phyloP scores from a whole-genome alignment of 177 flowering plant genomes.

The Vitis hybrid region DNA sequence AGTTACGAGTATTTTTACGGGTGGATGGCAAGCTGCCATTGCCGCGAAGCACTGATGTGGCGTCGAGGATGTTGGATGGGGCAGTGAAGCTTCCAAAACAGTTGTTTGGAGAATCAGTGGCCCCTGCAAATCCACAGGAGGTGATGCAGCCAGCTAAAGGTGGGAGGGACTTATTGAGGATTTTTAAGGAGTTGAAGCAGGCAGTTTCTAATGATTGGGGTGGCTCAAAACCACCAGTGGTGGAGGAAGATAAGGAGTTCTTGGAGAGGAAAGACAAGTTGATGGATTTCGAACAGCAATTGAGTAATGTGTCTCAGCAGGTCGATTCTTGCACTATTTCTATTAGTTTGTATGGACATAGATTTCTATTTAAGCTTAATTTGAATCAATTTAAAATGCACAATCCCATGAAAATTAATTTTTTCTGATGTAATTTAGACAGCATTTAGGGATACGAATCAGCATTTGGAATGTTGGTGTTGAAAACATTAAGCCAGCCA shows the following conservation, averaged over 20 bases:
- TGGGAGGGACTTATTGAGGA: constrained; percentile 87
- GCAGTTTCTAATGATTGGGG: constrained; percentile 91
- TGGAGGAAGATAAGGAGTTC: constrained; percentile 94
- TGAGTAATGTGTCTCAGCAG: constrained; percentile 80
- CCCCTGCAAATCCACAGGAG: constrained; percentile 46
- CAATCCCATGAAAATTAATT: too few species aligned
- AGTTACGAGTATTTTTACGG: constrained; percentile 74
- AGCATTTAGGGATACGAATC: too few species aligned
- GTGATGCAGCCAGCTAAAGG: constrained; percentile 89
- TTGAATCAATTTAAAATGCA: too few species aligned
- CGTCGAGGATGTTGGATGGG: constrained; percentile 93
- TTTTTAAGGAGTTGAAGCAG: constrained; percentile 91
- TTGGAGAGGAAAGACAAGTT: constrained; percentile 83
- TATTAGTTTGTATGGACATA: background rate
- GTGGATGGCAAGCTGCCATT: constrained; percentile 79
- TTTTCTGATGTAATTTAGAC: too few species aligned
- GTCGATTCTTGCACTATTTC: constrained; percentile 27
- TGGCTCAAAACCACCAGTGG: constrained; percentile 56
- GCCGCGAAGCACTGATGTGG: constrained; percentile 68
- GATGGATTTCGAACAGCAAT: constrained; percentile 75
- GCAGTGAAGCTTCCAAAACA: constrained; percentile 89
- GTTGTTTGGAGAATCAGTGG: constrained; percentile 61
- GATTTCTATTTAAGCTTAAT: too few species aligned
- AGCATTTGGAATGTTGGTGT: too few species aligned
- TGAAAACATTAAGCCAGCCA: too few species aligned